Percentiles rank a stretch among this genome's conserved stretches.
phyloP scores from a whole-genome alignment of 192 early-diverging fungal species.

The Coemansia sp. region DNA sequence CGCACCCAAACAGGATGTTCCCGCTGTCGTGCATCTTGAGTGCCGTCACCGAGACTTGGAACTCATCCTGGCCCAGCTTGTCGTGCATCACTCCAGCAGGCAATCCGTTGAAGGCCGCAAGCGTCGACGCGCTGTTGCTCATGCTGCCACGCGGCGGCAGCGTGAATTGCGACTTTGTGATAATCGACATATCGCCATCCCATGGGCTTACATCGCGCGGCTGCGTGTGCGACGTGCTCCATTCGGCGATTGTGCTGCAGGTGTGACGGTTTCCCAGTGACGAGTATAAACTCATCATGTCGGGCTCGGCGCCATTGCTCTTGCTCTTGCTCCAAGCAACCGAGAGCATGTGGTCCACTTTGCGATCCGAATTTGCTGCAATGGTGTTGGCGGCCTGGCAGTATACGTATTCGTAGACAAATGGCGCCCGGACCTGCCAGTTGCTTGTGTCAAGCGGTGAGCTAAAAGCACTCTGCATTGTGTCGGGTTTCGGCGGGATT shows the following conservation, averaged over 20 bases:
- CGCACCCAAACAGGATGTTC: slow-evolving; percentile 39
- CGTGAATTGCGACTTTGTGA: slow-evolving; percentile 23
- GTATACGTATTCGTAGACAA: slow-evolving; percentile 40
- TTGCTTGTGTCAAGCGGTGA: slow-evolving; percentile 5
- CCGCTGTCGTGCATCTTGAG: slow-evolving; percentile 40
- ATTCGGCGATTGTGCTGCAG: neutral
- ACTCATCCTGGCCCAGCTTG: slow-evolving; percentile 14
- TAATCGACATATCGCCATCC: slow-evolving; percentile 9
- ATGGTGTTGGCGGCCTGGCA: slow-evolving; percentile 10
- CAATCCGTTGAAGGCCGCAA: slow-evolving; percentile 18
- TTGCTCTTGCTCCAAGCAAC: slow-evolving; percentile 31
- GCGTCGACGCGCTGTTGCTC: slow-evolving; percentile 9
- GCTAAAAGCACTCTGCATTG: neutral
- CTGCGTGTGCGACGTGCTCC: neutral
- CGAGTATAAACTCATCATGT: slow-evolving; percentile 16
- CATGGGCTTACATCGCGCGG: neutral
- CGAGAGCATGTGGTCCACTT: slow-evolving; percentile 19
- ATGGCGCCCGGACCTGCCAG: slow-evolving; percentile 31
- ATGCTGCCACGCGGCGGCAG: slow-evolving; percentile 18
- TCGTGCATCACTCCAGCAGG: slow-evolving; percentile 11
- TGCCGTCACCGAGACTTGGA: slow-evolving; percentile 7
- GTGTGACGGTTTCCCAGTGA: slow-evolving; percentile 30
- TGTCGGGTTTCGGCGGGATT: neutral
- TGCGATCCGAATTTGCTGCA: neutral
- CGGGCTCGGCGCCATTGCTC: neutral